Evolutionary conservation across 495 filamentous ascomycete genomes (phyloP).

Genomic region (Aspergillus bertholletiae): DNA sequence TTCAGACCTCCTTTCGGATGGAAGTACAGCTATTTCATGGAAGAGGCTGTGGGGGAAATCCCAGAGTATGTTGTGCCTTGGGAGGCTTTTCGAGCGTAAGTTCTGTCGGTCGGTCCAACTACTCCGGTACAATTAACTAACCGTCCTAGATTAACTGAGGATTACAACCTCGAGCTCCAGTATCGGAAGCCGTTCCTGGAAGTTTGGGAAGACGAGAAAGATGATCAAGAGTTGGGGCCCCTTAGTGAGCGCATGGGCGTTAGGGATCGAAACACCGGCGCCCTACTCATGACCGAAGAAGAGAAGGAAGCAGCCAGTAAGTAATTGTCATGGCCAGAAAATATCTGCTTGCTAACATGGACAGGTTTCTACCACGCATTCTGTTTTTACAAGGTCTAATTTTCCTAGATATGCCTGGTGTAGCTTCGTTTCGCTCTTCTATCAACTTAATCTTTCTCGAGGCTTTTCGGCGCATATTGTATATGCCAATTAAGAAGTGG

Average conservation of each 20-base stretch:
- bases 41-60: conserved; percentile 92
- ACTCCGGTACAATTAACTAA: conserved; percentile 18
- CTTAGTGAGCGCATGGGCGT: conserved; percentile 95
- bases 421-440: too few species aligned
- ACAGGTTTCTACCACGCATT: conserved; percentile 82
- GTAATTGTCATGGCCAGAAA: conserved; percentile 11
- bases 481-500: too few species aligned
- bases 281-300: conserved; percentile 65
- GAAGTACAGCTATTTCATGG: conserved; percentile 94
- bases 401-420: too few species aligned
- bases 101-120: neutral
- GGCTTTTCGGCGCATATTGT: too few species aligned
- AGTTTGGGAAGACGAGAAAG: conserved; percentile 85
- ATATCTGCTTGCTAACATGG: conserved; percentile 8
- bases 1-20: conserved; percentile 96
- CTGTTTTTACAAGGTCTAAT: conserved; percentile 87
- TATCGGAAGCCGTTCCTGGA: conserved; percentile 88
- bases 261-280: conserved; percentile 62
- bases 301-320: conserved; percentile 84
- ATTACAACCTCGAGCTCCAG: conserved; percentile 92
- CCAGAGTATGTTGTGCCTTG: conserved; percentile 98
- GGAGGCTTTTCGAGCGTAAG: conserved; percentile 86
- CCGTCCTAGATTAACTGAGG: conserved; percentile 65
- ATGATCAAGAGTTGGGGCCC: conserved; percentile 70
- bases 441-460: too few species aligned